Evolutionary conservation across 177 flowering plant genomes (phyloP), one percentile per base, ranked within the genome.

Genomic region (Vitis hybrid): DNA sequence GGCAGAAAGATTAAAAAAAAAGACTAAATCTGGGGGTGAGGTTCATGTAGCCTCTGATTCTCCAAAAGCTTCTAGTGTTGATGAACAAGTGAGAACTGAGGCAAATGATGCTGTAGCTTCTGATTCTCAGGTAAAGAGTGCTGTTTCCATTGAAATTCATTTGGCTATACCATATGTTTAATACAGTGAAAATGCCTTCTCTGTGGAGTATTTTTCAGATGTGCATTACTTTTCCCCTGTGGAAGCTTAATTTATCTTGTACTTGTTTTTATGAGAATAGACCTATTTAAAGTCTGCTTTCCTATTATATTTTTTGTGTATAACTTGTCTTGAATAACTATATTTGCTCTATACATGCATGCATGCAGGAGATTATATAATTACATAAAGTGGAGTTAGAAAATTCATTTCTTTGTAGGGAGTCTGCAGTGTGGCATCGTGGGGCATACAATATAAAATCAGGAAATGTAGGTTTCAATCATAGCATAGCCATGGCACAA

Each of bases 1-100:
- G 60, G 83, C 84, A 60, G 83, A 84, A 65, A 79, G 54, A 72
- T 73, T 76, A 70, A 88, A 83, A 67, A n/a, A 66, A 71, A 72
- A 12, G 55, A 23, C 80, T 64, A 67, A 77, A 65, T 18, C 83
- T 56, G 85, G 81, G 67, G 84, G 62, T 67, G 82, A 78, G 54
- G 74, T 64, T 66, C 49, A 79, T 60, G 75, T 45, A 13, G 60
- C 70, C 34, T 60, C 74, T 64, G 85, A 83, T 71, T 69, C 87
- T 76, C 30, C 77, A 19, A 51, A 57, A 52, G 74, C 7, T 56
- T 34, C 72, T 69, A 74, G 54, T 77, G 79, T 56, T 74, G 82
- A 73, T 67, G 74, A 75, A 56, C 54, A 61, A 17, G 74, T 48
- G 13, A 65, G 62, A 57, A 34, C 65, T 59, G 80, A 74, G 70